Percentiles rank a stretch among this genome's conserved stretches.
These are phyloP conservation scores for Arthroderma sp. DNA, from an alignment of 2,329 filamentous ascomycete species.

Conservation along the genomic window DNA sequence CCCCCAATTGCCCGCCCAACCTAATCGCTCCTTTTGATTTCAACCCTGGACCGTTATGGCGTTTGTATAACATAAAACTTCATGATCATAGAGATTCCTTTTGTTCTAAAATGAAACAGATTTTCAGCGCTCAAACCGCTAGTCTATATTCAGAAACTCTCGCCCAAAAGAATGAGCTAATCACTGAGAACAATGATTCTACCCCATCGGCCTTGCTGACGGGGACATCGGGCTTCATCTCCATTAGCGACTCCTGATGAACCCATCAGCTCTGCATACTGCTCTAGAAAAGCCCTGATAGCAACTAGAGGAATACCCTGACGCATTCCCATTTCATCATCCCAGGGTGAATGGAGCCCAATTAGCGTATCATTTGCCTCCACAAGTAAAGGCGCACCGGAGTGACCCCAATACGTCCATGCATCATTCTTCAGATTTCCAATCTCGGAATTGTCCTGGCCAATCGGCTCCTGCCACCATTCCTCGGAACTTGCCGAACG, in stretches of 20 bases:
- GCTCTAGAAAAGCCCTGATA: slow-evolving; percentile 30
- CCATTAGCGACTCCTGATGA: background rate
- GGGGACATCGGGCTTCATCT: background rate
- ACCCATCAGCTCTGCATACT: slow-evolving; percentile 1
- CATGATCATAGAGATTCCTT: slow-evolving; percentile 4
- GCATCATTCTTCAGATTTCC: slow-evolving; percentile 42
- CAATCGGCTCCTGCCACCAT: slow-evolving; percentile 29
- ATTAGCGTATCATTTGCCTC: slow-evolving; percentile 31
- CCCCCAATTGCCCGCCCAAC: background rate
- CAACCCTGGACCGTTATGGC: background rate
- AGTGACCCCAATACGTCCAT: slow-evolving; percentile 49
- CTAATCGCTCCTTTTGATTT: background rate
- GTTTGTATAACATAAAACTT: slow-evolving; percentile 4
- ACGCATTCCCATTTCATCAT: slow-evolving; percentile 41
- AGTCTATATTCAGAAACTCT: background rate
- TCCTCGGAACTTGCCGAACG: slow-evolving; percentile 34
- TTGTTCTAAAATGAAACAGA: slow-evolving; percentile 2
- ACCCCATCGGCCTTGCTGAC: background rate
- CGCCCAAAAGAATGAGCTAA: background rate
- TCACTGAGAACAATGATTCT: background rate
- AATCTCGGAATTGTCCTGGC: slow-evolving; percentile 43
- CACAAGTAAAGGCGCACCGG: slow-evolving; percentile 40
- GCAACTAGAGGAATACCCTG: slow-evolving; percentile 39
- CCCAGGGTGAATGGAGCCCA: slow-evolving; percentile 45
- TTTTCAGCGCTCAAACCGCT: background rate